A percentile compares a stretch with the other conserved stretches of the same genome.
Evolutionary conservation across 352 stramenopile genomes (phyloP).

Genomic region (Phytophthora rubi): DNA sequence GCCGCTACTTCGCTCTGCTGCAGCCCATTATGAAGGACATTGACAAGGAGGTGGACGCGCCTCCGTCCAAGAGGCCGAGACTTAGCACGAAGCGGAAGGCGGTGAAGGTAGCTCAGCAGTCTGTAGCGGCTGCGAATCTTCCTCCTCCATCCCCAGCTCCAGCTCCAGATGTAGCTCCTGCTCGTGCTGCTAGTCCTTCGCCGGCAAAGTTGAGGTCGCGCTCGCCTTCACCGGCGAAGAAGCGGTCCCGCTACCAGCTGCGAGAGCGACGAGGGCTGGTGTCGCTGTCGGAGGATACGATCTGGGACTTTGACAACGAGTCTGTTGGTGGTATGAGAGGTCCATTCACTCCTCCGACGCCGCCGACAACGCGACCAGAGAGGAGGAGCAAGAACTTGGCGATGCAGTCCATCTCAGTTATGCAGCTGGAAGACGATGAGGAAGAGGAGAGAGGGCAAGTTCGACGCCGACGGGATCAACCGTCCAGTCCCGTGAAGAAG

Average conservation of each 20-base stretch:
- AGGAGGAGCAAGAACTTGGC: slow-evolving; percentile 33
- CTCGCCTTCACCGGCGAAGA: slow-evolving; percentile 23
- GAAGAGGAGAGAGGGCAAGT: slow-evolving; percentile 14
- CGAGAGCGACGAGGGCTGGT: slow-evolving; percentile 17
- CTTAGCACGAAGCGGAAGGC: slow-evolving; percentile 36
- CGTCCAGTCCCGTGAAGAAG: slow-evolving; percentile 21
- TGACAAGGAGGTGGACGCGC: slow-evolving; percentile 13
- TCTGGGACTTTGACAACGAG: slow-evolving; percentile 35
- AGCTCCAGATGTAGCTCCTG: background rate
- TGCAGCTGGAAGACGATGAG: slow-evolving; percentile 20
- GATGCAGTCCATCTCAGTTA: slow-evolving; percentile 31
- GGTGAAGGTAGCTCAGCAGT: background rate
- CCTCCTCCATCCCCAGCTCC: slow-evolving; percentile 6
- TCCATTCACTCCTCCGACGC: slow-evolving; percentile 28
- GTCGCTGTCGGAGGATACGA: slow-evolving; percentile 8
- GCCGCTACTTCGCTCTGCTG: slow-evolving; percentile 41
- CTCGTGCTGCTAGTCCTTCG: slow-evolving; percentile 21
- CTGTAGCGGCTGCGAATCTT: slow-evolving; percentile 4
- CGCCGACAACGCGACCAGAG: slow-evolving; percentile 14
- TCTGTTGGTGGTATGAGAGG: slow-evolving; percentile 13
- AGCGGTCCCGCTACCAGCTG: slow-evolving; percentile 9
- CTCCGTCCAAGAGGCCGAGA: slow-evolving; percentile 33
- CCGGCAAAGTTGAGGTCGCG: slow-evolving; percentile 3
- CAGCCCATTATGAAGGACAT: slow-evolving; percentile 40
- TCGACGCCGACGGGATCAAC: slow-evolving; percentile 1